A percentile compares a stretch with the other conserved stretches of the same genome.
phyloP scores from a whole-genome alignment of 768 basidiomycete genomes.

The Boletus insuetus region DNA sequence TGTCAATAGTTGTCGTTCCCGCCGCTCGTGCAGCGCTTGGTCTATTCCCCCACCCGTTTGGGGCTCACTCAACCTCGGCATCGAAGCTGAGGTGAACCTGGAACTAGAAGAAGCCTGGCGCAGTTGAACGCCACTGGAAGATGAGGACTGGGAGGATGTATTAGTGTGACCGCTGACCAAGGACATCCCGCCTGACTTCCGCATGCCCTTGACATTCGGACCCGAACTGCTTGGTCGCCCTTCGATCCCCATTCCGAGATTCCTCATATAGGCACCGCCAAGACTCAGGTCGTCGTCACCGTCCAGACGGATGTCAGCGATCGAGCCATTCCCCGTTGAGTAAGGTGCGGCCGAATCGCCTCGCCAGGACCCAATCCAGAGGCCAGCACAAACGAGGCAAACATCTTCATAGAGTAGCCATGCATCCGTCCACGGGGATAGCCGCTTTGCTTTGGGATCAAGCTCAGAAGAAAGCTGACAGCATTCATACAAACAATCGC shows the following conservation, averaged over 20 bases:
- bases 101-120: conserved; percentile 35
- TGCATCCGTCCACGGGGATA: conserved; percentile 64
- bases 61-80: conserved; percentile 30
- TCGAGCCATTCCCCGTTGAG: conserved; percentile 44
- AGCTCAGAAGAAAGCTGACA: conserved; percentile 31
- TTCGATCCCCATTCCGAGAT: conserved; percentile 69
- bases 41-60: conserved; percentile 7
- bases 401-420: conserved; percentile 87
- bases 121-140: conserved; percentile 28
- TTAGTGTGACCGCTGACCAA: conserved; percentile 35
- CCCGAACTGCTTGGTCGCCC: conserved; percentile 43
- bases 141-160: conserved; percentile 26
- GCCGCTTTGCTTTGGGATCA: conserved; percentile 36
- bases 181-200: conserved; percentile 51
- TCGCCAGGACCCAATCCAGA: conserved; percentile 75
- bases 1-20: conserved; percentile 38
- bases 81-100: conserved; percentile 14
- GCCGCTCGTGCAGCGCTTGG: conserved; percentile 22
- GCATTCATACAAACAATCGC: conserved; percentile 30
- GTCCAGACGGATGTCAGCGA: conserved; percentile 53
- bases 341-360: conserved; percentile 47
- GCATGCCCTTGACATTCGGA: conserved; percentile 37
- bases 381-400: conserved; percentile 74
- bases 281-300: conserved; percentile 63
- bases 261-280: conserved; percentile 45